These are phyloP conservation scores for Verbascum thapsus DNA, from an alignment of 257 asterid species.

Conservation along the genomic window DNA sequence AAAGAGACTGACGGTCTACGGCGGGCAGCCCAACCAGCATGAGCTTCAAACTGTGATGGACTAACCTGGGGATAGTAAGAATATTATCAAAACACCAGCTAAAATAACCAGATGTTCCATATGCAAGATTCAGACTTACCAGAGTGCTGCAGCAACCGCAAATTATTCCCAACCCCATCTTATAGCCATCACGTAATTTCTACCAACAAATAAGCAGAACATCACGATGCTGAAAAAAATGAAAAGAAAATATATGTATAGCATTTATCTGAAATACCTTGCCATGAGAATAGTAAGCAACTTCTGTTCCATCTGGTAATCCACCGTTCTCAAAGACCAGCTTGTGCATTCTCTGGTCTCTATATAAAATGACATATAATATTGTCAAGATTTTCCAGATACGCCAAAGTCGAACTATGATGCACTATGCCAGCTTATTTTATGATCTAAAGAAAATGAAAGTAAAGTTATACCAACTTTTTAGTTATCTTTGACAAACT, in stretches of 20 bases:
- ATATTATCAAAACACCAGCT: conserved; percentile 30
- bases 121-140: conserved; percentile 50
- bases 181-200: conserved; percentile 91
- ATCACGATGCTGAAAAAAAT: conserved; percentile 29
- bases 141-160: conserved; percentile 85
- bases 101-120: conserved; percentile 24
- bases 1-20: conserved; percentile 80
- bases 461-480: conserved; percentile 58
- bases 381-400: conserved; percentile 7
- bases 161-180: conserved; percentile 82
- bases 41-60: conserved; percentile 97
- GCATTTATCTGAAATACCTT: conserved; percentile 56
- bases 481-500: conserved; percentile 76
- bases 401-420: conserved; percentile 8
- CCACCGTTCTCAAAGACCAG: conserved; percentile 90
- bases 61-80: conserved; percentile 72
- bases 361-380: conserved; percentile 33
- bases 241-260: neutral
- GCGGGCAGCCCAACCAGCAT: conserved; percentile 99
- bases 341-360: conserved; percentile 95
- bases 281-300: conserved; percentile 89
- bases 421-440: conserved; percentile 4
- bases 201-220: conserved; percentile 35
- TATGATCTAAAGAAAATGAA: neutral
- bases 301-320: conserved; percentile 94